phyloP scores from a whole-genome alignment of 768 basidiomycete genomes.

The Galerina marginata region DNA sequence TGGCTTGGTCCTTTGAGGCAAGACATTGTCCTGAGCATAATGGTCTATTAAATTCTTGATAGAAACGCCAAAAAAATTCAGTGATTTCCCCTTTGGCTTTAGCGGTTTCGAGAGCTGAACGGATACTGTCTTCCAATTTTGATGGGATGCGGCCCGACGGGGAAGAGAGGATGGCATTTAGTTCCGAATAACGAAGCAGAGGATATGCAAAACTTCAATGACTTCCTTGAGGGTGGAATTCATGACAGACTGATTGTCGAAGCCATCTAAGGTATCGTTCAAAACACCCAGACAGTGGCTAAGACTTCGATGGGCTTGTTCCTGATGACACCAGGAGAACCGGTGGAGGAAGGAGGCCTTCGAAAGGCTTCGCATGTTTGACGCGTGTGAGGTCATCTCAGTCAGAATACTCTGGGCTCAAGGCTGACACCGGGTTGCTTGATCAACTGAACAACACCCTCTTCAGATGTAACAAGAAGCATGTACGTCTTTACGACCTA shows the following conservation, averaged over 20 bases:
- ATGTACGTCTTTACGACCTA: slow-evolving; percentile 99
- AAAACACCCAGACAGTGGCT: slow-evolving; percentile 75
- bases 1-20: slow-evolving; percentile 60
- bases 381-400: slow-evolving; percentile 96
- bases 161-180: slow-evolving; percentile 80
- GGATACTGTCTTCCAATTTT: slow-evolving; percentile 86
- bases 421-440: slow-evolving; percentile 52
- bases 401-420: slow-evolving; percentile 94
- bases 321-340: slow-evolving; percentile 83
- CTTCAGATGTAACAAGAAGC: slow-evolving; percentile 65
- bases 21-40: slow-evolving; percentile 80
- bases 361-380: slow-evolving; percentile 98
- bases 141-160: slow-evolving; percentile 92
- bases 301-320: slow-evolving; percentile 91
- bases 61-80: slow-evolving; percentile 88
- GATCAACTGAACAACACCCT: no score
- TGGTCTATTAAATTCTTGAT: slow-evolving; percentile 88
- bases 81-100: slow-evolving; percentile 72
- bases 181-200: slow-evolving; percentile 89
- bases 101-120: slow-evolving; percentile 36
- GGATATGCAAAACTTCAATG: slow-evolving; percentile 79
- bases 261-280: slow-evolving; percentile 93
- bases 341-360: slow-evolving; percentile 92
- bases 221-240: slow-evolving; percentile 79
- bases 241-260: slow-evolving; percentile 74